A percentile compares a stretch with the other conserved stretches of the same genome.
phyloP scores from a whole-genome alignment of 495 filamentous ascomycete genomes.

The Talaromyces ruber region DNA sequence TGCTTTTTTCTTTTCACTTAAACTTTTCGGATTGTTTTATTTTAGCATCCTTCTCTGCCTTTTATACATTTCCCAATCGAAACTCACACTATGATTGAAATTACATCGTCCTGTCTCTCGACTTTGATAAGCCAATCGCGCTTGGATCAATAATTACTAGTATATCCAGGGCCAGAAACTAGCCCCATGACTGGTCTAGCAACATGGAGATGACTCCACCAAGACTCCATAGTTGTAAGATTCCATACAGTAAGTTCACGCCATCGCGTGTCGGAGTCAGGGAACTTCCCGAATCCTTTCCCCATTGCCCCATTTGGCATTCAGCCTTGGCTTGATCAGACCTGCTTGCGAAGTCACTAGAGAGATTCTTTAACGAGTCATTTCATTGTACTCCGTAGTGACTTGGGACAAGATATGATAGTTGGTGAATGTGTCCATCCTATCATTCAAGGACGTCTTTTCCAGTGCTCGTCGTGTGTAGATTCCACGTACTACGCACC shows the following conservation, averaged over 20 bases:
- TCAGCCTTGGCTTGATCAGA: neutral
- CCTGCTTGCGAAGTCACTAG: neutral
- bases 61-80: neutral
- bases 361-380: neutral
- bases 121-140: conserved; percentile 8
- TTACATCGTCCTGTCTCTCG: neutral
- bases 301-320: neutral
- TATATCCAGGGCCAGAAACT: neutral
- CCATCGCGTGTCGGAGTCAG: neutral
- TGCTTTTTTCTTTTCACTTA: neutral
- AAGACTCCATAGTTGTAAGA: neutral
- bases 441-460: neutral
- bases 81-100: neutral
- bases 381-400: neutral
- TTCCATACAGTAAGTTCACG: neutral
- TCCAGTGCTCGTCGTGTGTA: neutral
- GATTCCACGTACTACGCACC: neutral
- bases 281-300: neutral
- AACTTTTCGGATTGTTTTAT: neutral
- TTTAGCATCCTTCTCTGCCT: neutral
- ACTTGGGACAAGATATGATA: too few species aligned
- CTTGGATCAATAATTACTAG: neutral
- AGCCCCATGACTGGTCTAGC: neutral
- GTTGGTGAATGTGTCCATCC: too few species aligned
- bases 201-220: neutral